phyloP scores from a whole-genome alignment of 108 stramenopile species.

The Cyclostephanos invisitatus region DNA sequence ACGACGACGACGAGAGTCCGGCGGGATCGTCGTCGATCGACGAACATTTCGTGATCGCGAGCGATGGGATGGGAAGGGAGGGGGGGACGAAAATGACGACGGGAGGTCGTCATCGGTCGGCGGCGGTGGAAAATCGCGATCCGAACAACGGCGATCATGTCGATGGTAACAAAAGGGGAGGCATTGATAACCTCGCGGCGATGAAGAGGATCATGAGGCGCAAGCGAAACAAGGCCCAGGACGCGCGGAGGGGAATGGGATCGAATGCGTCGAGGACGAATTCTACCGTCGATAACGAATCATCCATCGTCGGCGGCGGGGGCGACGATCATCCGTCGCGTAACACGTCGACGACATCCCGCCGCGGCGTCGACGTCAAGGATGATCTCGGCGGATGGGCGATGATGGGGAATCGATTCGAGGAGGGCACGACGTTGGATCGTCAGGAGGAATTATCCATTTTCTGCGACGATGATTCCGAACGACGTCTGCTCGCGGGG shows the following conservation, averaged over 20 bases:
- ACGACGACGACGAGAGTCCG: neutral
- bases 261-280: neutral
- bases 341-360: too few relatives aligned
- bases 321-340: too few relatives aligned
- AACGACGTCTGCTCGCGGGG: neutral
- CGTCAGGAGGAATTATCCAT: neutral
- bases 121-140: conserved; percentile 3
- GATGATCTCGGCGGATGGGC: conserved; percentile 10
- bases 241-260: neutral
- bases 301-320: too few relatives aligned
- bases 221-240: neutral
- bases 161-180: neutral
- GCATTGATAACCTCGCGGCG: neutral
- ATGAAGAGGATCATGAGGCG: conserved; percentile 21
- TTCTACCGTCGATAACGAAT: neutral
- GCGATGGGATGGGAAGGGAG: neutral
- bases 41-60: neutral
- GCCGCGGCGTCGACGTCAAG: too few relatives aligned
- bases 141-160: conserved; percentile 1
- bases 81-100: neutral
- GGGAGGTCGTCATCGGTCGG: neutral
- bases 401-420: conserved; percentile 41
- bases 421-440: conserved; percentile 10
- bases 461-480: neutral
- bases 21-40: neutral